Evolutionary conservation across 306 rosid genomes (phyloP).

Genomic region (Lathyrus aphaca): DNA sequence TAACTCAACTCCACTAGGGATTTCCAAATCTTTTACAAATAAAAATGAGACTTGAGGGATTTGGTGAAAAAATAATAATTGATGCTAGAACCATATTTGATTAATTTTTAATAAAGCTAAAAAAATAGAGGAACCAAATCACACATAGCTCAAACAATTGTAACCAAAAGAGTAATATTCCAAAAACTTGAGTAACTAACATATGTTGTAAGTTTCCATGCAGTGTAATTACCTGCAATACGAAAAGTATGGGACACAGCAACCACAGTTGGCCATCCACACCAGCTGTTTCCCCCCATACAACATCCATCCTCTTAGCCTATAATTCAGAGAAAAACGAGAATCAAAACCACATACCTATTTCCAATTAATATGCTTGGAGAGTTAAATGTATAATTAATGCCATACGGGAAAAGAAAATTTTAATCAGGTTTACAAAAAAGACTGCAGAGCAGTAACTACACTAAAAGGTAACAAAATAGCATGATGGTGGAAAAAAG

Average conservation of each 20-base stretch:
- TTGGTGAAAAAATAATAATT: neutral
- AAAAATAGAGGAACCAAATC: neutral
- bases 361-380: constrained; percentile 24
- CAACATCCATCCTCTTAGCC: constrained; percentile 99
- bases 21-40: neutral
- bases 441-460: neutral
- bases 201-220: constrained; percentile 21
- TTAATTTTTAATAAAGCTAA: neutral
- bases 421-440: constrained; percentile 14
- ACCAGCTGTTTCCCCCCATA: constrained; percentile 99
- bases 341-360: constrained; percentile 23
- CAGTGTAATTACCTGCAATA: constrained; percentile 70
- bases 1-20: neutral
- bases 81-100: neutral
- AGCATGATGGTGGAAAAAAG: constrained; percentile 10
- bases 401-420: neutral
- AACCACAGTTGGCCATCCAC: constrained; percentile 96
- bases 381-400: constrained; percentile 23
- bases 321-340: constrained; percentile 45
- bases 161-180: constrained; percentile 3
- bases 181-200: constrained; percentile 7
- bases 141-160: neutral
- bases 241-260: constrained; percentile 89
- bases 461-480: constrained; percentile 2
- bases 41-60: neutral